Conservation (phyloP, 2,329 filamentous ascomycete genomes). For the Diaporthe citriasiana region DNA sequence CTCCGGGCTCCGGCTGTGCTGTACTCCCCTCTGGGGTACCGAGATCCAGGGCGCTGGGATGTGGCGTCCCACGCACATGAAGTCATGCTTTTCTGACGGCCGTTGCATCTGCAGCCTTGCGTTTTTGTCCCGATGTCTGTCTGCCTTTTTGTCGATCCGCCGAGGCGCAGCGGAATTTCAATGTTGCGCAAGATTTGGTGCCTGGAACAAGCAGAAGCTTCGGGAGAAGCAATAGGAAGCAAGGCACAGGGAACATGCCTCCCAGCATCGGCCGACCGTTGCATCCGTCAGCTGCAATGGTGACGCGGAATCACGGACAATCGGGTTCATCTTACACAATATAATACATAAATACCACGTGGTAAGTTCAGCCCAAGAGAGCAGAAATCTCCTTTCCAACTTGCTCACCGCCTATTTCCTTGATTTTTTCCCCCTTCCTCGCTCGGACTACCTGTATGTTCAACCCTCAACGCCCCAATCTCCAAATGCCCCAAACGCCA, state of each 20-base stretch:
- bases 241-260: constrained; percentile 22
- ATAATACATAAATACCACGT: constrained; percentile 35
- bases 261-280: constrained; percentile 23
- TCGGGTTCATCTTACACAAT: constrained; percentile 27
- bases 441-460: constrained; percentile 11
- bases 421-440: constrained; percentile 3
- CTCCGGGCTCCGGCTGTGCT: constrained; percentile 27
- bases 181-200: background rate
- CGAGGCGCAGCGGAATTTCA: background rate
- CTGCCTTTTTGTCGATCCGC: constrained; percentile 16
- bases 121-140: constrained; percentile 3
- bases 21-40: constrained; percentile 30
- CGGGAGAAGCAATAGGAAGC: background rate
- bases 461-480: constrained; percentile 4
- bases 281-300: constrained; percentile 23
- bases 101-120: constrained; percentile 24
- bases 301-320: constrained; percentile 18
- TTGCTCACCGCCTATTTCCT: constrained; percentile 27
- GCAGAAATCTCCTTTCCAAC: constrained; percentile 5
- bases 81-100: constrained; percentile 21
- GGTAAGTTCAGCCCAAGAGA: constrained; percentile 26
- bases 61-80: constrained; percentile 38
- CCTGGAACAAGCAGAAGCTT: constrained; percentile 16
- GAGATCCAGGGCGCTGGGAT: constrained; percentile 28
- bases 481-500: constrained; percentile 22